Conservation (phyloP, 2,329 filamentous ascomycete genomes). For the Paraphaeosphaeria sporulosa region DNA sequence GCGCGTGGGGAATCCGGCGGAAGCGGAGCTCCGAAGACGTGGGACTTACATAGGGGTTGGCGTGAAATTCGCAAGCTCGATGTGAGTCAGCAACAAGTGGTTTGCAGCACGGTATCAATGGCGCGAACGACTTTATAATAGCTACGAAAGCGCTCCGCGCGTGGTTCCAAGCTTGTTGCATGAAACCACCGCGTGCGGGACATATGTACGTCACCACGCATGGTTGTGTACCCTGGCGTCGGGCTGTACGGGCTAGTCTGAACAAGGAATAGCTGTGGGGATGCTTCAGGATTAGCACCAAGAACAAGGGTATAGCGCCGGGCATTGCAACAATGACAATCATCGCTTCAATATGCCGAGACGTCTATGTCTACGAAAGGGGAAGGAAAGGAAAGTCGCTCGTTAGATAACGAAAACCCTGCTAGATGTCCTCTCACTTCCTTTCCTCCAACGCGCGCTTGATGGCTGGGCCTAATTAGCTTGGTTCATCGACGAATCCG, state of each 20-base stretch:
- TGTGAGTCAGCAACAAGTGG: not conserved
- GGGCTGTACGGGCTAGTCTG: not conserved
- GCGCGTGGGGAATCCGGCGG: not conserved
- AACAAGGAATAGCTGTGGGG: not conserved
- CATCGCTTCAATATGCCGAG: not conserved
- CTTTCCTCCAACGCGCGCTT: slow-evolving; percentile 48
- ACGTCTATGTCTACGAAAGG: not conserved
- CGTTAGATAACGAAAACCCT: not conserved
- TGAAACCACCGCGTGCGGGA: slow-evolving; percentile 5
- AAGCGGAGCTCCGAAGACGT: not conserved
- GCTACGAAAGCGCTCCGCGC: slow-evolving; percentile 1
- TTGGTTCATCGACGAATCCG: not conserved
- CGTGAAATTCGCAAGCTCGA: not conserved
- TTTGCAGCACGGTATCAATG: not conserved
- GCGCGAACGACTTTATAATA: not conserved
- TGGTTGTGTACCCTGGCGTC: slow-evolving; percentile 9
- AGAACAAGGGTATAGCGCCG: not conserved
- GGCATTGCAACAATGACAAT: not conserved
- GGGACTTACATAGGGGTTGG: not conserved
- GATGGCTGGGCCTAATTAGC: slow-evolving; percentile 41
- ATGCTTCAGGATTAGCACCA: not conserved
- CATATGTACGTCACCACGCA: slow-evolving; percentile 30
- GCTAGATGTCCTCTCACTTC: slow-evolving; percentile 24
- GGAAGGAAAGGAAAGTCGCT: not conserved
- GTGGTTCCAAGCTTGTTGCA: slow-evolving; percentile 13